A percentile compares a stretch with the other conserved stretches of the same genome.
Evolutionary conservation across 2,329 filamentous ascomycete genomes (phyloP).

Genomic region (Cadophora luteo-olivacea): DNA sequence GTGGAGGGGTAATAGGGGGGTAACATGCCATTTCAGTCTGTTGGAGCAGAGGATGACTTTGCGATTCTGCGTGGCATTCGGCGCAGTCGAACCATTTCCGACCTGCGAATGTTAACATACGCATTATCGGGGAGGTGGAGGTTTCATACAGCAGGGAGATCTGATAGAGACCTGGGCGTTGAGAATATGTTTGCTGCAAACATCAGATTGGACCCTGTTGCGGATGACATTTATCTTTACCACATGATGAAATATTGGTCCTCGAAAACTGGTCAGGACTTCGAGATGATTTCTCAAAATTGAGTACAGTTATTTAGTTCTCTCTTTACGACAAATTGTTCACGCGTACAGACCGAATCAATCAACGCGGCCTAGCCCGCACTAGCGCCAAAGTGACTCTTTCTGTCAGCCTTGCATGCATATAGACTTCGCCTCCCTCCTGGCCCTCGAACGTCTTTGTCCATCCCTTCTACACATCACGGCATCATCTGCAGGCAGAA

Average conservation of each 20-base stretch:
- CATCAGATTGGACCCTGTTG: slow-evolving; percentile 24
- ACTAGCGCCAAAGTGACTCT: slow-evolving; percentile 23
- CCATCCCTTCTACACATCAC: slow-evolving; percentile 29
- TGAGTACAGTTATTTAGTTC: neutral
- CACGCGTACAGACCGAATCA: slow-evolving; percentile 17
- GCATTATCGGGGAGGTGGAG: neutral
- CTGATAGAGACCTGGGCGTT: slow-evolving; percentile 98
- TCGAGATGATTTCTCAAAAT: neutral
- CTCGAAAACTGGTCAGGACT: neutral
- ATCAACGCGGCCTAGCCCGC: slow-evolving; percentile 12
- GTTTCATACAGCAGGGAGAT: slow-evolving; percentile 86
- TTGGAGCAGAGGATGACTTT: slow-evolving; percentile 78
- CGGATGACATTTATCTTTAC: slow-evolving; percentile 31
- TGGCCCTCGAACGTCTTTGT: slow-evolving; percentile 24
- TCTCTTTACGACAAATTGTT: slow-evolving; percentile 1
- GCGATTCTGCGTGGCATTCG: slow-evolving; percentile 86
- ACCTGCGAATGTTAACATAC: slow-evolving; percentile 55
- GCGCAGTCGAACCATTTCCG: slow-evolving; percentile 99
- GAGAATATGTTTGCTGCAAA: slow-evolving; percentile 88
- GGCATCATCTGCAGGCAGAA: slow-evolving; percentile 35
- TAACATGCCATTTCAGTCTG: slow-evolving; percentile 75
- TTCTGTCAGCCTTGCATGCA: slow-evolving; percentile 28
- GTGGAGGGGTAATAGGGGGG: slow-evolving; percentile 18
- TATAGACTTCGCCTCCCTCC: slow-evolving; percentile 29
- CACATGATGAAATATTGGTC: slow-evolving; percentile 37